phyloP scores from a whole-genome alignment of 2,329 filamentous ascomycete species.

The Ustulina deusta region DNA sequence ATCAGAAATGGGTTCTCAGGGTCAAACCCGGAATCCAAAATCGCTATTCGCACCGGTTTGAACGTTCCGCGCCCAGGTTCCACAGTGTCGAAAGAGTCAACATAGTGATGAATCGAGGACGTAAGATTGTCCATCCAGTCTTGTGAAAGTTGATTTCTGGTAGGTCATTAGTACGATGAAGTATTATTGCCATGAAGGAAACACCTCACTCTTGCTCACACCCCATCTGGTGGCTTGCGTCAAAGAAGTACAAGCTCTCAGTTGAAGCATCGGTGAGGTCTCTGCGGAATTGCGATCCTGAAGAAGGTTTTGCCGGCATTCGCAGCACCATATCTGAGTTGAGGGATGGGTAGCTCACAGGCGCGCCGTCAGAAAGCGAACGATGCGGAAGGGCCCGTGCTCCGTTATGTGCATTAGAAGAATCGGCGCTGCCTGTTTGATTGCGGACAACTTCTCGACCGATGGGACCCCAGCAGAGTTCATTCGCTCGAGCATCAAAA shows the following conservation, averaged over 20 bases:
- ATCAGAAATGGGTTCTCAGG: conserved; percentile 11
- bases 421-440: not conserved
- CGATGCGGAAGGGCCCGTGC: not conserved
- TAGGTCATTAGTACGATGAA: not conserved
- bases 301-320: not conserved
- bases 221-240: conserved; percentile 17
- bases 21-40: conserved; percentile 23
- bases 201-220: conserved; percentile 15
- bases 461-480: conserved; percentile 20
- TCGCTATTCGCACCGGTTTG: conserved; percentile 21
- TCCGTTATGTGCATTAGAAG: not conserved
- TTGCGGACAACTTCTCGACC: conserved; percentile 24
- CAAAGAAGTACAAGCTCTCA: conserved; percentile 17
- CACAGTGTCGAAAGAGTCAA: conserved; percentile 2
- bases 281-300: not conserved
- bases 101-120: conserved; percentile 14
- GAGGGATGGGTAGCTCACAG: not conserved
- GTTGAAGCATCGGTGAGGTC: not conserved
- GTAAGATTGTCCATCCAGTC: conserved; percentile 4
- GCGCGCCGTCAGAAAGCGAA: not conserved
- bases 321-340: not conserved
- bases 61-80: not conserved
- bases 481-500: conserved; percentile 6
- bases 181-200: not conserved
- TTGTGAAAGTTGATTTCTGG: conserved; percentile 2